These are phyloP conservation scores for Phytophthora parvispora DNA, from an alignment of 352 stramenopile species.

Conservation along the genomic window DNA sequence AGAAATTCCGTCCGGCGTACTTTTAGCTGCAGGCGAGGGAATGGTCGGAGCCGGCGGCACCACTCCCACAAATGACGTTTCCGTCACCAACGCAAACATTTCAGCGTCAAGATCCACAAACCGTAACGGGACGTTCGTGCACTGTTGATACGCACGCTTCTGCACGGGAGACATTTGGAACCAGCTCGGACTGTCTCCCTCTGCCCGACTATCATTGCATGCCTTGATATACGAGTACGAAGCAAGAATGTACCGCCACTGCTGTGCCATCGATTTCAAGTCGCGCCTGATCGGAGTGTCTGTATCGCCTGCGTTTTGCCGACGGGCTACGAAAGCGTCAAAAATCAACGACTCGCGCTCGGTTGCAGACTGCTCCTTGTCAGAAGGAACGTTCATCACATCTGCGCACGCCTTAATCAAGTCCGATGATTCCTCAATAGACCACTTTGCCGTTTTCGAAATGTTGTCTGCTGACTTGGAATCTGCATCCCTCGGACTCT, in stretches of 20 bases:
- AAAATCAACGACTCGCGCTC: slow-evolving; percentile 48
- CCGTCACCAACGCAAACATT: slow-evolving; percentile 46
- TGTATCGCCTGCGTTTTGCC: slow-evolving; percentile 31
- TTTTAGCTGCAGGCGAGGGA: slow-evolving; percentile 23
- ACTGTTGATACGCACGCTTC: slow-evolving; percentile 51
- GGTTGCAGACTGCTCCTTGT: slow-evolving; percentile 27
- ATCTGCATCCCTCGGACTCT: slow-evolving; percentile 9
- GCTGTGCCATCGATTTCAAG: slow-evolving; percentile 42
- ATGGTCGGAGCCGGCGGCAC: slow-evolving; percentile 2
- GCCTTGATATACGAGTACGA: slow-evolving; percentile 57
- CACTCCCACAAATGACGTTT: slow-evolving; percentile 45
- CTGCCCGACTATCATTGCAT: slow-evolving; percentile 42
- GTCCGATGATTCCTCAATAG: slow-evolving; percentile 39
- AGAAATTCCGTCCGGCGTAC: slow-evolving; percentile 25
- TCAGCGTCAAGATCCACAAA: slow-evolving; percentile 52
- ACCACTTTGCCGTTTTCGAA: slow-evolving; percentile 42
- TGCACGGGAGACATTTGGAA: slow-evolving; percentile 45
- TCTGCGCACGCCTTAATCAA: slow-evolving; percentile 53
- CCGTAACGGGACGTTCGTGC: slow-evolving; percentile 45
- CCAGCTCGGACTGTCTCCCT: slow-evolving; percentile 33
- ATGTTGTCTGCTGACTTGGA: not conserved
- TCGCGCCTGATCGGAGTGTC: slow-evolving; percentile 29
- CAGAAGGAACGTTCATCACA: slow-evolving; percentile 38
- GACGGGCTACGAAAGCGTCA: slow-evolving; percentile 42
- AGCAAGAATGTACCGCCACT: slow-evolving; percentile 48